These are phyloP conservation scores for Euphorbia pulcherrima DNA, from an alignment of 345 rosid species.

Conservation along the genomic window DNA sequence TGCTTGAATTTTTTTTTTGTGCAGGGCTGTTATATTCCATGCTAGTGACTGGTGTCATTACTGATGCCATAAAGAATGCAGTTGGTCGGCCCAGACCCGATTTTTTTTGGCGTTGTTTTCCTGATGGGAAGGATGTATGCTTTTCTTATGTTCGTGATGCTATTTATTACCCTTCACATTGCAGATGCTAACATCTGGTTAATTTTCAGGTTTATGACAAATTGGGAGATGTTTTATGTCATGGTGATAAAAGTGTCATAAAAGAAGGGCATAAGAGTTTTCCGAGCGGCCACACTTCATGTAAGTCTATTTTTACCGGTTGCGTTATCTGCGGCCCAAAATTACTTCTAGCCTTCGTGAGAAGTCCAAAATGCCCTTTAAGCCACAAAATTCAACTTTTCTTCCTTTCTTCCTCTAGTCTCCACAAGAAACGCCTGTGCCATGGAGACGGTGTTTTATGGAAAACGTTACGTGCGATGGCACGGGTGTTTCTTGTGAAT, in stretches of 20 bases:
- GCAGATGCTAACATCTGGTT: neutral
- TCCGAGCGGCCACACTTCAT: constrained; percentile 88
- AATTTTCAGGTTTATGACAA: constrained; percentile 54
- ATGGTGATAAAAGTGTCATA: constrained; percentile 57
- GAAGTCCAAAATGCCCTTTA: no score
- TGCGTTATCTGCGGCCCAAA: no score
- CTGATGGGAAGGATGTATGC: constrained; percentile 81
- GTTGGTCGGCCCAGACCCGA: constrained; percentile 92
- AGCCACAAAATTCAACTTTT: no score
- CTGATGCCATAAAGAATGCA: constrained; percentile 76
- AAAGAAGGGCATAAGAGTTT: constrained; percentile 91
- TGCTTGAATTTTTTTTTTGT: constrained; percentile 3
- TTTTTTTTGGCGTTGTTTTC: constrained; percentile 96
- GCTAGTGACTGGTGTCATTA: constrained; percentile 60
- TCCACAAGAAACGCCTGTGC: no score
- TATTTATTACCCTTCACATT: constrained; percentile 6
- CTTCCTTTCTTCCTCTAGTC: no score
- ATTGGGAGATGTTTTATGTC: constrained; percentile 68
- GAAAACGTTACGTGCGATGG: no score
- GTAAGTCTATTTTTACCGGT: constrained; percentile 35
- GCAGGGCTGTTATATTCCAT: constrained; percentile 73
- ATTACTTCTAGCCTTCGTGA: no score
- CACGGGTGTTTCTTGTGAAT: no score
- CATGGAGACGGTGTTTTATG: no score
- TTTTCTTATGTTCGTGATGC: constrained; percentile 15